These are phyloP conservation scores for Cytospora chrysosperma DNA, from an alignment of 2,329 filamentous ascomycete genomes.

Conservation along the genomic window DNA sequence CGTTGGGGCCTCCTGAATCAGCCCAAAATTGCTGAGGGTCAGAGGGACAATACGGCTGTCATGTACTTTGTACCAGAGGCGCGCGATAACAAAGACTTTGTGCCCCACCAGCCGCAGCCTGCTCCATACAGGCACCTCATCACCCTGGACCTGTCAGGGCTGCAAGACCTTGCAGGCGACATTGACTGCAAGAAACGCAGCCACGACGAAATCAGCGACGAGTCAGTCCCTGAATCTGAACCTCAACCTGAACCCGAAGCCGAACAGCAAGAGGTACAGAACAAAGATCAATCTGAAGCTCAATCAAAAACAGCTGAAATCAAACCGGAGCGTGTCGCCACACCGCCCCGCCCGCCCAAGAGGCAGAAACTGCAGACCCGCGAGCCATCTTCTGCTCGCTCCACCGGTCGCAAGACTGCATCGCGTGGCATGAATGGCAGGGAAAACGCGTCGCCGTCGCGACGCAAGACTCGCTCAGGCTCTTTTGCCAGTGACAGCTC, in stretches of 20 bases:
- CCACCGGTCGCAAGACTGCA: slow-evolving; percentile 16
- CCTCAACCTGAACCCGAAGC: slow-evolving; percentile 20
- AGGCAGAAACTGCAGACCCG: slow-evolving; percentile 25
- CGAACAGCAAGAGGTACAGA: slow-evolving; percentile 9
- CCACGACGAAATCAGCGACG: slow-evolving; percentile 19
- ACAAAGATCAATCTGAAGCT: slow-evolving; percentile 8
- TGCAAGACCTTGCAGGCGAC: slow-evolving; percentile 19
- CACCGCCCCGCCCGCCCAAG: slow-evolving; percentile 25
- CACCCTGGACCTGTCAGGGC: slow-evolving; percentile 39
- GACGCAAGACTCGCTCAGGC: slow-evolving; percentile 27
- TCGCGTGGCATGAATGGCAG: slow-evolving; percentile 27
- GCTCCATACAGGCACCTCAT: slow-evolving; percentile 52
- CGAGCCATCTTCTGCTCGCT: slow-evolving; percentile 16
- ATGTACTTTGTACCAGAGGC: slow-evolving; percentile 54
- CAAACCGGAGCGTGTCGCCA: slow-evolving; percentile 23
- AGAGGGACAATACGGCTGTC: slow-evolving; percentile 50
- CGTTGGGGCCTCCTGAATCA: slow-evolving; percentile 52
- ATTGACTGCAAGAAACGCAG: slow-evolving; percentile 27
- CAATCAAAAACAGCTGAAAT: slow-evolving; percentile 7
- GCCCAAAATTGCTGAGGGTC: slow-evolving; percentile 57
- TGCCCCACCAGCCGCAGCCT: slow-evolving; percentile 45
- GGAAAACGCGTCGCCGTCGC: slow-evolving; percentile 28
- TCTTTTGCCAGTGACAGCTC: slow-evolving; percentile 35
- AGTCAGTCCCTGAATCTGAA: slow-evolving; percentile 15
- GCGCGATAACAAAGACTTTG: slow-evolving; percentile 40